Percentiles rank a stretch among this genome's conserved stretches.
Evolutionary conservation across 495 filamentous ascomycete species (phyloP).

Genomic region (Neurospora sp.): DNA sequence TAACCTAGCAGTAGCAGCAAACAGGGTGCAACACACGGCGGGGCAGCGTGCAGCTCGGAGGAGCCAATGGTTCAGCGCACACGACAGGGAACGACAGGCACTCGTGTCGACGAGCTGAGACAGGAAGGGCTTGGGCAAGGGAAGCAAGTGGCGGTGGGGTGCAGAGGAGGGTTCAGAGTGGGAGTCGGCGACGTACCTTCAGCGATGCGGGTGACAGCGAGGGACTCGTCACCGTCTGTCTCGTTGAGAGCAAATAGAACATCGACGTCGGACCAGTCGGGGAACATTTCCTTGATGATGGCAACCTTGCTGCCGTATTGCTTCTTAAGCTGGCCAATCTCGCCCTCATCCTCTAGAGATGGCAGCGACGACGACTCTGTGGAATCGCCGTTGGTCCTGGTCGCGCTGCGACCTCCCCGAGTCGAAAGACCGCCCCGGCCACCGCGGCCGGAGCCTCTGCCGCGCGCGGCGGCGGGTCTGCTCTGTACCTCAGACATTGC

Average conservation of each 20-base stretch:
- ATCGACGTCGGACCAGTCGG: slow-evolving; percentile 86
- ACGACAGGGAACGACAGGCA: neutral
- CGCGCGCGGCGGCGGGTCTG: slow-evolving; percentile 52
- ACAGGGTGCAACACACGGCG: neutral
- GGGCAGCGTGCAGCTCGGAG: neutral
- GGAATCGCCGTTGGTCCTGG: slow-evolving; percentile 39
- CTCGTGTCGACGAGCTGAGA: neutral
- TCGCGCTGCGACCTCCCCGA: slow-evolving; percentile 55
- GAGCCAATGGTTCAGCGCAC: neutral
- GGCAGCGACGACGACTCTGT: slow-evolving; percentile 46
- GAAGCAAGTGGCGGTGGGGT: neutral
- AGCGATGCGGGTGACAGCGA: slow-evolving; percentile 78
- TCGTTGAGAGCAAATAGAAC: slow-evolving; percentile 86
- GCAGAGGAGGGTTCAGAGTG: slow-evolving; percentile 3
- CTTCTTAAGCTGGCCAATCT: slow-evolving; percentile 85
- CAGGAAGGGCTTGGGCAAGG: neutral
- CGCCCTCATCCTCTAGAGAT: slow-evolving; percentile 72
- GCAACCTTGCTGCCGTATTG: slow-evolving; percentile 64
- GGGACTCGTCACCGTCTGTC: slow-evolving; percentile 76
- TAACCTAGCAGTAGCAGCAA: slow-evolving; percentile 7
- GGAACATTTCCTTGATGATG: slow-evolving; percentile 81
- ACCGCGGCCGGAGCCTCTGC: slow-evolving; percentile 32
- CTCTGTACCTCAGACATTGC: slow-evolving; percentile 90
- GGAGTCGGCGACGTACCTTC: slow-evolving; percentile 54
- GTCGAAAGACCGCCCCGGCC: slow-evolving; percentile 72